Evolutionary conservation across 108 stramenopile genomes (phyloP).

Genomic region (Fistulifera pelliculosa): DNA sequence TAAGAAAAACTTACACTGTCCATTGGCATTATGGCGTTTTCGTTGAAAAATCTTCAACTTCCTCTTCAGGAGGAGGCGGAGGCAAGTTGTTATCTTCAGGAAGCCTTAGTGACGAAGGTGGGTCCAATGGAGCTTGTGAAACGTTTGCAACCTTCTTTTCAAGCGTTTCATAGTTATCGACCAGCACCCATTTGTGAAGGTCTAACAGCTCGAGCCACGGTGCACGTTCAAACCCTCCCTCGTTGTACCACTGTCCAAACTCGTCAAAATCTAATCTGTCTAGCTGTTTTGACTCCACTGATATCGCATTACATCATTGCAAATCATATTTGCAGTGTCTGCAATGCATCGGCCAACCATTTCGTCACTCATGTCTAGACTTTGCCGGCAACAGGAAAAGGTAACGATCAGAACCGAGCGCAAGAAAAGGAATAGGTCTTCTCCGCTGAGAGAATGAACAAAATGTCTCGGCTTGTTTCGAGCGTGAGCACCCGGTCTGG

Average conservation of each 20-base stretch:
- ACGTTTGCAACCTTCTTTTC: neutral
- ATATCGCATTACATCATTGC: slow-evolving; percentile 75
- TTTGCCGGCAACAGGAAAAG: slow-evolving; percentile 85
- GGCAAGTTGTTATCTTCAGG: neutral
- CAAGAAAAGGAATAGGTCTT: slow-evolving; percentile 66
- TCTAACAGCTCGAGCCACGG: slow-evolving; percentile 95
- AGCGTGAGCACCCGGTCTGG: slow-evolving; percentile 13
- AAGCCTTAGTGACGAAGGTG: slow-evolving; percentile 2
- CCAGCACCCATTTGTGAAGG: slow-evolving; percentile 85
- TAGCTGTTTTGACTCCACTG: slow-evolving; percentile 51
- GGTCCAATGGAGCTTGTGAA: neutral
- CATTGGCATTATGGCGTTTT: slow-evolving; percentile 40
- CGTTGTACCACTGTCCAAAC: slow-evolving; percentile 94
- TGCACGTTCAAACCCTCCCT: slow-evolving; percentile 84
- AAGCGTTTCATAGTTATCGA: slow-evolving; percentile 24
- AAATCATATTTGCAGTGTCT: slow-evolving; percentile 69
- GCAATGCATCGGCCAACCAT: slow-evolving; percentile 62
- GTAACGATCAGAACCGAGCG: slow-evolving; percentile 76
- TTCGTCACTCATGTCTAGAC: slow-evolving; percentile 60
- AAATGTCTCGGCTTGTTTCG: neutral
- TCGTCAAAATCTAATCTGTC: slow-evolving; percentile 83
- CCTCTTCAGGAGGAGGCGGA: slow-evolving; percentile 38
- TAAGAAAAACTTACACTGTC: slow-evolving; percentile 24
- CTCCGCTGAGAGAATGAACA: slow-evolving; percentile 32
- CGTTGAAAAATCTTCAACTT: slow-evolving; percentile 39